Conservation (phyloP, 176 grass and related monocot species). For the Secale cereale region DNA sequence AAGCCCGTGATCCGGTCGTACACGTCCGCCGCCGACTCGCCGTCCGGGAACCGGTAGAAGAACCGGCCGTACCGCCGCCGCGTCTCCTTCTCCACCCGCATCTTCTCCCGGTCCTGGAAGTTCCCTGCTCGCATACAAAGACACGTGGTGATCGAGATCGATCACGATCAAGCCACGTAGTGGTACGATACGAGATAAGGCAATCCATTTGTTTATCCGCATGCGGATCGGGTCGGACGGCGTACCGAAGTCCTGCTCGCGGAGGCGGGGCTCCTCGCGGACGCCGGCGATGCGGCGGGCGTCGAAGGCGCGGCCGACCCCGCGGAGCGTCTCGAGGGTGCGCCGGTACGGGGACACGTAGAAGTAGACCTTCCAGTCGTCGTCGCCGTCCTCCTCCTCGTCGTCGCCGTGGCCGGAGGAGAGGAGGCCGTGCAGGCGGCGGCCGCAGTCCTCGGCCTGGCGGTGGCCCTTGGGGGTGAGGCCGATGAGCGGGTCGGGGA, state of each 20-base stretch:
- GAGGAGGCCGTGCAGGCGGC: constrained; percentile 39
- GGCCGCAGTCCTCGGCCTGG: constrained; percentile 57
- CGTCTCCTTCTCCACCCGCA: constrained; percentile 4
- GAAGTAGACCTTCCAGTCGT: constrained; percentile 84
- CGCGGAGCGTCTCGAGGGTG: constrained; percentile 59
- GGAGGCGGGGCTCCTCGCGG: constrained; percentile 69
- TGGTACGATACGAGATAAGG: neutral
- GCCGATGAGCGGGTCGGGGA: constrained; percentile 76
- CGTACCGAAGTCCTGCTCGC: constrained; percentile 88
- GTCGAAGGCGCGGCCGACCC: constrained; percentile 60
- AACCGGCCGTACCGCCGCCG: neutral
- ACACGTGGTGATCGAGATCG: neutral
- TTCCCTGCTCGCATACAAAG: neutral
- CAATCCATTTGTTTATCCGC: neutral
- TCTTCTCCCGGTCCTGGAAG: constrained; percentile 23
- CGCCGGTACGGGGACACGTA: constrained; percentile 82
- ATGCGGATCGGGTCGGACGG: neutral
- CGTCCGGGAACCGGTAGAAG: constrained; percentile 15
- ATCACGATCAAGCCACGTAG: neutral
- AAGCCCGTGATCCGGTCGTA: constrained; percentile 11
- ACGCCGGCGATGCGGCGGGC: constrained; percentile 63
- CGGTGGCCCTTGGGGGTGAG: constrained; percentile 53
- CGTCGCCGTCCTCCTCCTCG: constrained; percentile 8
- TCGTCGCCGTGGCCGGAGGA: neutral
- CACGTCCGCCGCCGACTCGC: constrained; percentile 18